A percentile compares a stretch with the other conserved stretches of the same genome.
phyloP scores from a whole-genome alignment of 148 eudicot genomes.

The Spergularia marina region DNA sequence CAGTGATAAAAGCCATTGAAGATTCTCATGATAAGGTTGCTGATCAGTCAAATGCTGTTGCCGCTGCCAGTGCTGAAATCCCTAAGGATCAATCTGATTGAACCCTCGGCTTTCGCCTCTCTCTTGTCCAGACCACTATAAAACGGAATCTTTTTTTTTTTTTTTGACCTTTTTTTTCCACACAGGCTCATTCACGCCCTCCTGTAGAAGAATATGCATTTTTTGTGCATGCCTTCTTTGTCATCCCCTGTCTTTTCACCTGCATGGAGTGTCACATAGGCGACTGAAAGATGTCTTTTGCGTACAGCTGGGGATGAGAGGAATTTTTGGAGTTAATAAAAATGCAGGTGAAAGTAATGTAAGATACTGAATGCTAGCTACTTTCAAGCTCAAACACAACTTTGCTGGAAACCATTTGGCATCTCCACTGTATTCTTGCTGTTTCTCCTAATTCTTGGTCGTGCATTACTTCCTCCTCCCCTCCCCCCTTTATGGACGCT shows the following conservation, averaged over 20 bases:
- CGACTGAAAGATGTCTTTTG: conserved; percentile 6
- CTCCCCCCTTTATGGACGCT: no score
- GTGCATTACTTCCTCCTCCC: no score
- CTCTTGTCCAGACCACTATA: neutral
- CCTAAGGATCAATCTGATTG: conserved; percentile 19
- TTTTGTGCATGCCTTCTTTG: conserved; percentile 22
- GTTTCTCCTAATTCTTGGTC: neutral
- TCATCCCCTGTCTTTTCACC: conserved; percentile 10
- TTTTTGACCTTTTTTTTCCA: neutral
- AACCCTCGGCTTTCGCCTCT: neutral
- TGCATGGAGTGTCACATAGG: conserved; percentile 12
- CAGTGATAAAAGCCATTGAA: conserved; percentile 8
- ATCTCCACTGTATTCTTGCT: neutral
- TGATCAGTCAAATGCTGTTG: neutral
- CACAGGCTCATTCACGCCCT: neutral
- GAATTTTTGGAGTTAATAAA: conserved; percentile 34
- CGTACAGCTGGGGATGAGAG: conserved; percentile 16
- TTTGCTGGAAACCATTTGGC: conserved; percentile 6
- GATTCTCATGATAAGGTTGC: conserved; percentile 14
- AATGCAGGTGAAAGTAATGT: conserved; percentile 19
- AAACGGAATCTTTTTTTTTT: neutral
- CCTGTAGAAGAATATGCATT: conserved; percentile 7
- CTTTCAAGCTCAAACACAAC: neutral
- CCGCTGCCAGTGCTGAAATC: conserved; percentile 8
- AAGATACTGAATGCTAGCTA: neutral